Evolutionary conservation across 2,329 filamentous ascomycete species (phyloP).

Genomic region (Xylariales sp.): DNA sequence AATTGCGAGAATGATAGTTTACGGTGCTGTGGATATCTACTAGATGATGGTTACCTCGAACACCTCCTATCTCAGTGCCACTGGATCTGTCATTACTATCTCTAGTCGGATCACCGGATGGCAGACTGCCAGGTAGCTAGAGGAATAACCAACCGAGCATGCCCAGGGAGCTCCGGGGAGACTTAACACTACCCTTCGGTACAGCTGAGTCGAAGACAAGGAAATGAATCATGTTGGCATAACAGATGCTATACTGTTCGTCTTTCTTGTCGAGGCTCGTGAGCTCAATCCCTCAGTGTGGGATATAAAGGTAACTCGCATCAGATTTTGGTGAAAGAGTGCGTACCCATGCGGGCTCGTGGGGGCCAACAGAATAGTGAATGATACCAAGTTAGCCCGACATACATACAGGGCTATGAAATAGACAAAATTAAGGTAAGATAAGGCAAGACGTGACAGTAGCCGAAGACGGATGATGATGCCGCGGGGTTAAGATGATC

Average conservation of each 20-base stretch:
- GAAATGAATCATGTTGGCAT: background rate
- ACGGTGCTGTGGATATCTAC: background rate
- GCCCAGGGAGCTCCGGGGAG: background rate
- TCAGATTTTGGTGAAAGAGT: no score
- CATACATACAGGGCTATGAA: background rate
- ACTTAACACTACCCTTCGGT: constrained; percentile 1
- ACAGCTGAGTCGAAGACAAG: no score
- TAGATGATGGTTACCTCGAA: background rate
- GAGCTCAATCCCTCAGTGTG: background rate
- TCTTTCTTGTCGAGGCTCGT: background rate
- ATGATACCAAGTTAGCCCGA: background rate
- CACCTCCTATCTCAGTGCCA: background rate
- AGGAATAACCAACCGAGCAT: background rate
- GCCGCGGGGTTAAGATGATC: constrained; percentile 4
- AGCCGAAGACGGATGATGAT: constrained; percentile 8
- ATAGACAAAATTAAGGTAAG: background rate
- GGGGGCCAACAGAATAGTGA: background rate
- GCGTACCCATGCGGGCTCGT: background rate
- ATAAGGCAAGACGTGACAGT: background rate
- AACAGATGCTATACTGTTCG: background rate
- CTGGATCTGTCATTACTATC: background rate
- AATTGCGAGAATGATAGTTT: background rate
- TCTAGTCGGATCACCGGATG: background rate
- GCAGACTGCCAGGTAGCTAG: background rate
- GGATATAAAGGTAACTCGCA: background rate